phyloP scores from a whole-genome alignment of 345 rosid species.

The Moricandia arvensis region DNA sequence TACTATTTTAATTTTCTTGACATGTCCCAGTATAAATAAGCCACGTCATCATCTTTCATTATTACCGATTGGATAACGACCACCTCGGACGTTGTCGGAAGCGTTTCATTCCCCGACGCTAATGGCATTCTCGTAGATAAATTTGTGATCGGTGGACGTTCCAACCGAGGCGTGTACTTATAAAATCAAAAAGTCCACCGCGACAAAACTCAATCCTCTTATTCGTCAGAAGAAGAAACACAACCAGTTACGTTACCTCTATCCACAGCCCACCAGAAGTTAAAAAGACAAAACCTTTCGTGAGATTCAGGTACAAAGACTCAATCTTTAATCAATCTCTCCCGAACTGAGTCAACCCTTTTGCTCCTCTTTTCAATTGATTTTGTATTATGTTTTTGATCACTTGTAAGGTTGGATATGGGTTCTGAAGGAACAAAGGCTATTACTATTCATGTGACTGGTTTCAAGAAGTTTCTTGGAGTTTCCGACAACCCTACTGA shows the following conservation, averaged over 20 bases:
- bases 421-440: constrained; percentile 75
- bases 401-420: constrained; percentile 31
- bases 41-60: constrained; percentile 17
- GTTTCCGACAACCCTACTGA: constrained; percentile 77
- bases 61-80: constrained; percentile 13
- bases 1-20: background rate
- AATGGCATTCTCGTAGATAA: constrained; percentile 30
- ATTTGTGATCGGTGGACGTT: constrained; percentile 2
- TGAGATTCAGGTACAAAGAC: constrained; percentile 10
- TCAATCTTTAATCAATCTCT: constrained; percentile 6
- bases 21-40: background rate
- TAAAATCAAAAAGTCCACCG: constrained; percentile 21
- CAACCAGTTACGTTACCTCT: constrained; percentile 33
- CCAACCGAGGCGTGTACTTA: too few species aligned
- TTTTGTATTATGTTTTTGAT: background rate
- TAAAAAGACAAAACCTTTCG: background rate
- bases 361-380: too few species aligned
- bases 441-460: constrained; percentile 62
- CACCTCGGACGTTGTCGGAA: constrained; percentile 21
- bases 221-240: constrained; percentile 2
- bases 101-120: constrained; percentile 11
- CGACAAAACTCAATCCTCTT: background rate
- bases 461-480: constrained; percentile 78
- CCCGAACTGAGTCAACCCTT: constrained; percentile 2
- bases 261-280: constrained; percentile 10